These are phyloP conservation scores for Phytophthora sansomeana DNA, from an alignment of 352 stramenopile species.

Conservation along the genomic window DNA sequence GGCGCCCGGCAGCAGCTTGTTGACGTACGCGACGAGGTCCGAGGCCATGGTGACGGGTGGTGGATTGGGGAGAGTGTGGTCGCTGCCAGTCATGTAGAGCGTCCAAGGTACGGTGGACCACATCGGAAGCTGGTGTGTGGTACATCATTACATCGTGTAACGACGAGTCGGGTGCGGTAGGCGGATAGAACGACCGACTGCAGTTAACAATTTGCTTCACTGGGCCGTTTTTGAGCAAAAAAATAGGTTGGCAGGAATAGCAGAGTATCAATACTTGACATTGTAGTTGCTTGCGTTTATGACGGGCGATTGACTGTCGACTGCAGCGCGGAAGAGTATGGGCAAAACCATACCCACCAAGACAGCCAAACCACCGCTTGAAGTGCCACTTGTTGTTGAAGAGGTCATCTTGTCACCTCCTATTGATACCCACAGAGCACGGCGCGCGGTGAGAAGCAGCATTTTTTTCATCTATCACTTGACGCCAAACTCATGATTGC, in stretches of 20 bases:
- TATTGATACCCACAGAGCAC: constrained; percentile 12
- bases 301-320: constrained; percentile 1
- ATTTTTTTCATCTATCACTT: neutral
- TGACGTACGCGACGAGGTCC: constrained; percentile 81
- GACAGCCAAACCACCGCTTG: constrained; percentile 3
- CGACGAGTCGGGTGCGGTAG: no score
- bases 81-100: no score
- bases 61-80: no score
- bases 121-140: no score
- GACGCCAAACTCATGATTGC: neutral
- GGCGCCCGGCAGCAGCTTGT: constrained; percentile 71
- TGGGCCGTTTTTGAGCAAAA: no score
- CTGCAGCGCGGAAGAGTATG: constrained; percentile 11
- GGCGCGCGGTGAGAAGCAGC: constrained; percentile 10
- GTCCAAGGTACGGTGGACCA: no score
- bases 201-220: no score
- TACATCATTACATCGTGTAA: no score
- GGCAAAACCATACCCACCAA: constrained; percentile 9
- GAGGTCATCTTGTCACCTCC: constrained; percentile 4
- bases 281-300: constrained; percentile 1
- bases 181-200: no score
- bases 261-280: neutral
- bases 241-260: constrained; percentile 9
- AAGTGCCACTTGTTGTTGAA: neutral
- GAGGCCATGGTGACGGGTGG: constrained; percentile 35